Base-by-base conservation (phyloP, 352 stramenopile genomes). In the Globisporangium solare region DNA sequence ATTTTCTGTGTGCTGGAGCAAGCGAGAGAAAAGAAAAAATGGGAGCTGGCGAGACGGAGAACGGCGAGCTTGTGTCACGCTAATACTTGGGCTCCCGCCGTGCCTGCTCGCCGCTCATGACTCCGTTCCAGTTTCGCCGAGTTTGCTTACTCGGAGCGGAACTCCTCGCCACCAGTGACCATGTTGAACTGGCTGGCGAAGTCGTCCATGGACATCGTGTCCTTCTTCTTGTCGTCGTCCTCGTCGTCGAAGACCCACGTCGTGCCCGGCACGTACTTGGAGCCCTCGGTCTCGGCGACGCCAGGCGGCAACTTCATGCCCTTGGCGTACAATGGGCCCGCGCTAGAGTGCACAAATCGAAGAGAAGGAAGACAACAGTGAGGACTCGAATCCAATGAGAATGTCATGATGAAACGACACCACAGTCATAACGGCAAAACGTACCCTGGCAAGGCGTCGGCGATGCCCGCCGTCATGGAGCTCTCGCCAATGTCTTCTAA, bases 241-340 rank as follows among this genome's bases (percentile, higher is more conserved):
- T 94, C 86, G 54, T 94, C 83, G 58, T 95, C 85, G 51, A 95
- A 95, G 42, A 94, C 83, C 86, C 86, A 95, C 61, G 86, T 95
- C 47, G 86, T 95, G 24, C 86, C 86, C 14, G 86, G 86, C 31
- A 95, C 84, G 62, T 95, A 95, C 61, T 89, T 92, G 37, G 83
- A 85, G 47, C 53, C 71, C 51, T 94, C 83, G 0, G 64, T 61
- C 8, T 89, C 80, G 2, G 71, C 73, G 21, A 83, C 47, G 2
- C 79, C 82, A 11, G 79, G 60, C 3, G 81, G 81, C 1, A 84
- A 63, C 58, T 92, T 94, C 39, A 63, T 93, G 51, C 83, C 83
- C 57, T 88, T 89, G 43, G 85, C 83, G 56, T 92, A 94, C 46
- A 94, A 63, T 24, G 85, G 85, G 18, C 85, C 85, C n/a, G 81